Percentiles rank a stretch among this genome's conserved stretches.
phyloP scores from a whole-genome alignment of 2,329 filamentous ascomycete genomes.

The Calonectria pseudoturangicola region DNA sequence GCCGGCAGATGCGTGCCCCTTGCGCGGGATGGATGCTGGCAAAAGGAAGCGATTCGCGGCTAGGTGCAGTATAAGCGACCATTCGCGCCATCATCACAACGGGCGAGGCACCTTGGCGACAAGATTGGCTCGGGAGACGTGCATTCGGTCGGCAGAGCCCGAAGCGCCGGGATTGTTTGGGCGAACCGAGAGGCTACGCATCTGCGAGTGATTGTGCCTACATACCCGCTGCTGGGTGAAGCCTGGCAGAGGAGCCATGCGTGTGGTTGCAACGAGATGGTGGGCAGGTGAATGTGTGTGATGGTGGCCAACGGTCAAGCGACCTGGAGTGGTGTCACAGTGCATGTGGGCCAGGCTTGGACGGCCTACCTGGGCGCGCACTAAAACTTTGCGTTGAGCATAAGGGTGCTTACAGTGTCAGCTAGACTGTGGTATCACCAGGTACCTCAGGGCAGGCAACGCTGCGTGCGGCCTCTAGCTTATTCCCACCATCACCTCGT shows the following conservation, averaged over 20 bases:
- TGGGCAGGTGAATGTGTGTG: conserved; percentile 43
- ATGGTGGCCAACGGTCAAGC: conserved; percentile 43
- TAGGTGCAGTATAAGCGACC: conserved; percentile 21
- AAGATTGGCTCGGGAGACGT: conserved; percentile 36
- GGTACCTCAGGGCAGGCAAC: conserved; percentile 15
- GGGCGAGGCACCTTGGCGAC: conserved; percentile 20
- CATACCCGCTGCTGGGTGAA: conserved; percentile 9
- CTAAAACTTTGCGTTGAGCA: not conserved
- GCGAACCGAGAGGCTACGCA: conserved; percentile 37
- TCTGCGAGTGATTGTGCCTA: conserved; percentile 33
- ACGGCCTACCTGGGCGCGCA: not conserved
- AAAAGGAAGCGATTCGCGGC: conserved; percentile 19
- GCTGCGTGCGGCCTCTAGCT: conserved; percentile 39
- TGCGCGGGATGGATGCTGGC: conserved; percentile 2
- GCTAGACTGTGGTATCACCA: conserved; percentile 33
- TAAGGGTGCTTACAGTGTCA: conserved; percentile 30
- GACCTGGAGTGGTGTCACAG: conserved; percentile 45
- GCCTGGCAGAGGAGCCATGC: conserved; percentile 23
- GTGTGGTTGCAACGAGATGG: conserved; percentile 30
- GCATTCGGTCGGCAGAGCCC: conserved; percentile 35
- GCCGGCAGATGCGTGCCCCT: not conserved
- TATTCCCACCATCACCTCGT: conserved; percentile 23
- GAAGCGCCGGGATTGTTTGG: conserved; percentile 28
- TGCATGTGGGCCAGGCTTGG: conserved; percentile 5
- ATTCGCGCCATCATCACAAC: conserved; percentile 13